Base-by-base conservation (phyloP, 2,329 filamentous ascomycete genomes). In the Clarireedia homoeocarpa region DNA sequence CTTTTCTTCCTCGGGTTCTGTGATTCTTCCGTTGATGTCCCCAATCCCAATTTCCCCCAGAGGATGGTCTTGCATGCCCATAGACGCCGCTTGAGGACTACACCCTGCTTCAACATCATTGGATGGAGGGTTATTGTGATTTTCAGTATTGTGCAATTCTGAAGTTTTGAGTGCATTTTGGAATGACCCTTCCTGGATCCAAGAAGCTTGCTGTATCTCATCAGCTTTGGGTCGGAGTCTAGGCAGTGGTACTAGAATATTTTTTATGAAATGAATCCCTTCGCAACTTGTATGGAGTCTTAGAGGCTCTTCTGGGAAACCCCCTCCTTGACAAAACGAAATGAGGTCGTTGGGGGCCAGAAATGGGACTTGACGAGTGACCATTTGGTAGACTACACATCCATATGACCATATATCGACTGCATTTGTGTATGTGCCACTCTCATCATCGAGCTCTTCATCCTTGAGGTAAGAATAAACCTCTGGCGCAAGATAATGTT, bases 401-500 rank as follows among this genome's bases (percentile, higher is more conserved):
- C 6, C 45, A 26, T 26, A 30, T 1, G 45, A 48, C 45, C 45
- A 48, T 48, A 48, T 48, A 30, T 48, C 45, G 45, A 48, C 45
- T n/a, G 45, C 45, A 7, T 48, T 30, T 3, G 45, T 48, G 26
- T 48, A 48, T 20, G 17, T 6, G 14, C 40, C 17, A 15, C 40
- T 44, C 6, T 44, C 40, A 3, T 15, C 14, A 17, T 24, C 20
- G 4, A 3, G 20, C 12, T 20, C 7, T 20, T 6, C 6, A 4
- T 4, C 24, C 4, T 26, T 10, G 23, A 24, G 15, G 26, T 56
- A 34, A 12, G 9, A 7, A 3, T 7, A 48, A 6, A 64, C 46
- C 46, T 64, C 61, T 3, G 62, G 62, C 6, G 62, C 61, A 40
- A 55, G 53, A 45, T 60, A 64, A 15, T 44, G 36, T n/a, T 27